Evolutionary conservation across 2,329 filamentous ascomycete species (phyloP), one percentile per base, ranked within the genome.

Genomic region (Phoma sp.): DNA sequence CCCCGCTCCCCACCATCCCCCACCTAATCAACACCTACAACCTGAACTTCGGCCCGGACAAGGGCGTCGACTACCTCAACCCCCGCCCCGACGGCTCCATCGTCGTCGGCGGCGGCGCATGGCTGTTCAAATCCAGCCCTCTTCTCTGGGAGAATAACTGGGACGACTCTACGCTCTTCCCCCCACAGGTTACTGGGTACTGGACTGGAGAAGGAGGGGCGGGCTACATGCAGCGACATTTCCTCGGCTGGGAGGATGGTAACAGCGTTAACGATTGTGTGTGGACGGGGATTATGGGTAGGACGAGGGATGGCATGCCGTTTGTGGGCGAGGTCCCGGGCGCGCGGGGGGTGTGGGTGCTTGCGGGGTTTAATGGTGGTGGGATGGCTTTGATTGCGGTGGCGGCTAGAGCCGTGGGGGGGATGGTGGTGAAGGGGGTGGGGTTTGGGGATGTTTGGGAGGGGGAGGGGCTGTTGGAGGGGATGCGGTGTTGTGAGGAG

Each of bases 351-450:
- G 74, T 79, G 57, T 79, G 75, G 41, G 69, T 83, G n/a, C 65
- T 79, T 22, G 79, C 77, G 0, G 81, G 81, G 0, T 83, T 82
- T 55, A 78, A 76, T 27, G 81, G 82, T 0, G 80, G 82, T 50
- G 82, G 81, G 0, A 83, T 83, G 80, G 75, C 79, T 0, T 61
- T 78, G 23, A 75, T 81, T 14, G 77, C 77, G 18, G 66, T 79
- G 0, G 65, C 72, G 4, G 74, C 73, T 6, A 75, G 77, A 55
- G 78, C 72, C 0, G 38, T 82, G 7, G 76, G 1, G 1, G 55
- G 66, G 23, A 80, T 82, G 78, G 56, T 80, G 0, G 27, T 65
- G 4, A 57, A 70, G 2, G 68, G 59, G 2, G 33, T 40, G 1
- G 41, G 55, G 0, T 79, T 77, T 47, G 67, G 72, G 40, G 59